Evolutionary conservation across 768 basidiomycete species (phyloP).

Genomic region (Tricholoma matsutake): DNA sequence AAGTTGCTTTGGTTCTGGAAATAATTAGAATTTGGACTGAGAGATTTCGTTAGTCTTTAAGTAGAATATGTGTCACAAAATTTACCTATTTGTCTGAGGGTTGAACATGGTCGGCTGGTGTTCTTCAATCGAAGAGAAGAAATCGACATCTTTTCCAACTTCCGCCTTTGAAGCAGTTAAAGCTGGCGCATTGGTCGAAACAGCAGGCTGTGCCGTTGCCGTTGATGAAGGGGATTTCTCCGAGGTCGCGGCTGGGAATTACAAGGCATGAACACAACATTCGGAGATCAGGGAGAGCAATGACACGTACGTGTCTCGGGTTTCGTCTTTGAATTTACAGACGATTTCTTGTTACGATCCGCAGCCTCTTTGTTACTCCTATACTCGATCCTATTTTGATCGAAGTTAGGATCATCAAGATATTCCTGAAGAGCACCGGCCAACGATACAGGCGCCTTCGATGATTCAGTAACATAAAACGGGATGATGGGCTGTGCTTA

Average conservation of each 20-base stretch:
- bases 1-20: constrained; percentile 56
- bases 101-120: constrained; percentile 74
- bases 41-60: background rate
- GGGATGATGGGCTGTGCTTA: constrained; percentile 28
- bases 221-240: constrained; percentile 3
- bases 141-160: constrained; percentile 62
- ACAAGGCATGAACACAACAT: background rate
- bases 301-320: constrained; percentile 28
- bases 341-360: constrained; percentile 35
- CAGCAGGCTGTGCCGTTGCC: constrained; percentile 1
- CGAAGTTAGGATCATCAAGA: constrained; percentile 94
- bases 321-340: constrained; percentile 16
- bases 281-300: background rate
- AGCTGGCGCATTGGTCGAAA: constrained; percentile 16
- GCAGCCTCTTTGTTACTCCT: constrained; percentile 71
- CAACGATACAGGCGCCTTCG: constrained; percentile 90
- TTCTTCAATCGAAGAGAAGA: constrained; percentile 86
- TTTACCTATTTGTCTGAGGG: constrained; percentile 55
- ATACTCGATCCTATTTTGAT: constrained; percentile 92
- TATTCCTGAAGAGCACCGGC: constrained; percentile 94
- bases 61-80: background rate
- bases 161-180: constrained; percentile 5
- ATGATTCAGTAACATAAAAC: constrained; percentile 1
- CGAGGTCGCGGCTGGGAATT: background rate
- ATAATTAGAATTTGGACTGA: constrained; percentile 46